Evolutionary conservation across 495 filamentous ascomycete genomes (phyloP).

Genomic region (Penicillium longicatenatum): DNA sequence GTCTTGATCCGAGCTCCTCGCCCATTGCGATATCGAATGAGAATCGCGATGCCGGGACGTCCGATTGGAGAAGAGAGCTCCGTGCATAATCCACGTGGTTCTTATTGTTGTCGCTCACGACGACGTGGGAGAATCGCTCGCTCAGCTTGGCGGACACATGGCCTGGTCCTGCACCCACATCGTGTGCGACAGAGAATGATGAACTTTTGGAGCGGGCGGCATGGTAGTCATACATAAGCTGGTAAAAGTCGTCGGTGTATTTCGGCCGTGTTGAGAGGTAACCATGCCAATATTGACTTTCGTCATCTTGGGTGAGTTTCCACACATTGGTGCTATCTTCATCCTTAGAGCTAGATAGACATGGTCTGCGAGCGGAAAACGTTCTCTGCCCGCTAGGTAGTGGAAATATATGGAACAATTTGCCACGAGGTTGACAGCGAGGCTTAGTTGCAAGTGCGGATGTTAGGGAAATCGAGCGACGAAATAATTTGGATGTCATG

Average conservation of each 20-base stretch:
- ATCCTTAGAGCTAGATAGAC: not conserved
- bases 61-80: not conserved
- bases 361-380: not conserved
- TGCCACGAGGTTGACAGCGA: not conserved
- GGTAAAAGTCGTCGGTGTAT: not conserved
- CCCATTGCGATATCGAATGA: not conserved
- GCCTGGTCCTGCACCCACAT: not conserved
- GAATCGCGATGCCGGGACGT: not conserved
- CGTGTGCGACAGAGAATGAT: not conserved
- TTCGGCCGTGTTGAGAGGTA: not conserved
- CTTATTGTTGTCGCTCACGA: not conserved
- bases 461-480: not conserved
- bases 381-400: not conserved
- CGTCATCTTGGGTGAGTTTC: not conserved
- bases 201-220: not conserved
- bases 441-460: not conserved
- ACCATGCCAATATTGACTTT: not conserved
- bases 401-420: not conserved
- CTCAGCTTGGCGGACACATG: not conserved
- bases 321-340: not conserved
- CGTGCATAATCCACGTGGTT: not conserved
- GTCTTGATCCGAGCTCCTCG: not conserved
- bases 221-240: not conserved
- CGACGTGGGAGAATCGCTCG: not conserved
- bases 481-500: not conserved